Percentiles rank a stretch among this genome's conserved stretches.
phyloP scores from a whole-genome alignment of 73 alveolate species.

The Paraurostyla sp. region DNA sequence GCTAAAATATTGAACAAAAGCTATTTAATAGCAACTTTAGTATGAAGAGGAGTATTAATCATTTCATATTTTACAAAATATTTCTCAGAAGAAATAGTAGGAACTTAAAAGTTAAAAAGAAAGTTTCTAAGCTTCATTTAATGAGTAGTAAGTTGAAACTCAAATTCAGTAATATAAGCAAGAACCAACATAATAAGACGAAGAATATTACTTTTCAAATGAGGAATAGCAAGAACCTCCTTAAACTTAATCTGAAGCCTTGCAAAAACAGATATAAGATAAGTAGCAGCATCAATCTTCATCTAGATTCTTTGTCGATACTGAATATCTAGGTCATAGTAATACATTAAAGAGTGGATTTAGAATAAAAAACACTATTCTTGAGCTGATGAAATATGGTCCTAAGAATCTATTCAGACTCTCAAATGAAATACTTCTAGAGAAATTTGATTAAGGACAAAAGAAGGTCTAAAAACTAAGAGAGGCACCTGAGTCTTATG shows the following conservation, averaged over 20 bases:
- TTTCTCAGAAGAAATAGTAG: not conserved
- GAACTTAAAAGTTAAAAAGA: not conserved
- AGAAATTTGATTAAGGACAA: conserved; percentile 23
- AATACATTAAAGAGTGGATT: not conserved
- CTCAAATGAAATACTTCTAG: conserved; percentile 19
- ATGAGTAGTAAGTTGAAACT: too few relatives aligned
- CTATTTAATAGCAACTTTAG: not conserved
- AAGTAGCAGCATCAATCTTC: not conserved
- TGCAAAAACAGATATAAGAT: not conserved
- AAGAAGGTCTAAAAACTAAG: not conserved
- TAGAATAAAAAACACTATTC: not conserved
- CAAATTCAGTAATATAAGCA: not conserved
- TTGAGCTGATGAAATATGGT: conserved; percentile 27
- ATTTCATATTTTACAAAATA: not conserved
- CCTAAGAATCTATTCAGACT: not conserved
- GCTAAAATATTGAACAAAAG: not conserved
- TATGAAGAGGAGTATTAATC: conserved; percentile 42
- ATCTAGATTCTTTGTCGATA: not conserved
- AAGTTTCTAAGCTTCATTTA: not conserved
- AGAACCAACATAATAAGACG: not conserved
- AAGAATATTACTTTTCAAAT: not conserved
- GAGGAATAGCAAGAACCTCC: too few relatives aligned
- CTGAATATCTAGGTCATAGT: not conserved
- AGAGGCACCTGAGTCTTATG: conserved; percentile 39
- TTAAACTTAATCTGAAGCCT: not conserved